These are phyloP conservation scores for Viola odorata DNA, from an alignment of 345 rosid genomes.

Conservation along the genomic window DNA sequence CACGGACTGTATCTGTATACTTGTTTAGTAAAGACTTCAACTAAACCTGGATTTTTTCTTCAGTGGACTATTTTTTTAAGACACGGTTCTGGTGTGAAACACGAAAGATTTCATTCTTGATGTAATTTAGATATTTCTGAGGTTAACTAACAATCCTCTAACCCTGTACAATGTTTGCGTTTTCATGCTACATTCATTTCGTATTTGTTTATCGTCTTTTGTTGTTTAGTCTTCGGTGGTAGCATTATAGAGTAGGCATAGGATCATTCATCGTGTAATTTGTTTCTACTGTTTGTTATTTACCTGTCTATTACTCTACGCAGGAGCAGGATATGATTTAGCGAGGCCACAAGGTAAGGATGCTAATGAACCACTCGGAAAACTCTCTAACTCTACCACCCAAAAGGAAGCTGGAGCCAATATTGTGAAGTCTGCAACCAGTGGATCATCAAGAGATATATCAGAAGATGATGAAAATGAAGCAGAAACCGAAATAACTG, in stretches of 20 bases:
- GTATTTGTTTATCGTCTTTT: too few species aligned
- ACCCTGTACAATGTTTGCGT: neutral
- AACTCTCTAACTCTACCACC: constrained; percentile 26
- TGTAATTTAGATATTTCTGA: neutral
- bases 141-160: neutral
- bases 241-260: neutral
- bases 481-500: constrained; percentile 29
- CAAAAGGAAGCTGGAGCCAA: constrained; percentile 31
- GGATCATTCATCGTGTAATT: neutral
- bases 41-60: too few species aligned
- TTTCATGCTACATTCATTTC: neutral
- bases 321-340: constrained; percentile 29
- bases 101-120: neutral
- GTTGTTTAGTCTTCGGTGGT: too few species aligned
- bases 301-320: constrained; percentile 10
- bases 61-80: too few species aligned
- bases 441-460: constrained; percentile 23
- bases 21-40: too few species aligned
- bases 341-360: constrained; percentile 34
- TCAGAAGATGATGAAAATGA: constrained; percentile 30
- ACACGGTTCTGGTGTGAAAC: neutral
- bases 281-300: constrained; percentile 1
- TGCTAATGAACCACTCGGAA: constrained; percentile 23
- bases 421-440: constrained; percentile 9
- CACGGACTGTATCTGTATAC: too few species aligned